Evolutionary conservation across 73 alveolate genomes (phyloP), one percentile per base, ranked within the genome.

Genomic region (Paraurostyla sp.): DNA sequence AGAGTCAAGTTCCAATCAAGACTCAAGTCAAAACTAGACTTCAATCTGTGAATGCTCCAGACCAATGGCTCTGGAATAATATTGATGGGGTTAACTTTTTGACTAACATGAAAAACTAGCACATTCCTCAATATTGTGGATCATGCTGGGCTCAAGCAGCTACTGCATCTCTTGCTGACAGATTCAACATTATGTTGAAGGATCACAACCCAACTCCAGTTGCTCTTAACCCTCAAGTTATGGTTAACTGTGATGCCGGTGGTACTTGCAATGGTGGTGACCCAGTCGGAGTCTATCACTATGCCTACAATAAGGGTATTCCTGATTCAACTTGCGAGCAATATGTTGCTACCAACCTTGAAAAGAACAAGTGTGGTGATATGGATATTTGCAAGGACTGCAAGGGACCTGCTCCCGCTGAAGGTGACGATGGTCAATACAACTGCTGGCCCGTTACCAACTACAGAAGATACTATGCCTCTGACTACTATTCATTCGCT

Each of bases 71-170:
- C 54, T 95, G 98, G 98, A 93, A 78, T 35, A 85, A 93, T 88
- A 96, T 94, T 49, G 85, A 92, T 76, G 99, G 99, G 15, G 87
- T 71, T 68, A 96, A 96, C 94, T 96, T 71, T 87, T 78, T 96
- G 81, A 94, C 99, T 30, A 87, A 94, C 83, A 90, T 94, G 42
- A 85, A 97, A 56, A 94, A 96, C 81, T 97, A 96, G 83, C 99
- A 94, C 76, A 83, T 96, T 49, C 99, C 99, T 30, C 96, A 89
- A 88, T 63, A 96, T 58, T 95, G 98, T 78, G 95, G 96, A 35
- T 87, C 96, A 40, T 94, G 99, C 89, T 95, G 99, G 99, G 97
- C 97, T 62, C 97, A 94, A 59, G 99, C 96, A 25, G 76, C 96
- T 15, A 88, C 98, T 18, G 92, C 99, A 7, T 68, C 98, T 13